Conservation (phyloP, 2,329 filamentous ascomycete species). For the Xylaria sp. region DNA sequence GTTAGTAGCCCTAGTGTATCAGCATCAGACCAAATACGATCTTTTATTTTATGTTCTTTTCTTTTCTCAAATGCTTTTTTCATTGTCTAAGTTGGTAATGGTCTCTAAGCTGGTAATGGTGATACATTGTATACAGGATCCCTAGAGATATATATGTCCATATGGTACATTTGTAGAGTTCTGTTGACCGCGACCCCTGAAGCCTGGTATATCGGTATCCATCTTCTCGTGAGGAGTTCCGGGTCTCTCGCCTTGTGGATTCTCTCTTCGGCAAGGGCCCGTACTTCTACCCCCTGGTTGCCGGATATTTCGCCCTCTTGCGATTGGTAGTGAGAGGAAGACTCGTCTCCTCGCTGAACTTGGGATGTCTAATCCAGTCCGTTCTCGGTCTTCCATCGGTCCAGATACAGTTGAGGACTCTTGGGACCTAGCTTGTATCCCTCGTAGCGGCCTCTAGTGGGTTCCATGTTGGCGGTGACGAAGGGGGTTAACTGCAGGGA, state of each 20-base stretch:
- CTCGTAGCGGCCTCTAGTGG: constrained; percentile 65
- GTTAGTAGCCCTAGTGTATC: constrained; percentile 6
- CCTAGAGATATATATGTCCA: constrained; percentile 7
- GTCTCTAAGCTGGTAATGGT: constrained; percentile 3
- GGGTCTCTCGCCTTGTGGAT: background rate
- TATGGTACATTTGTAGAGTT: constrained; percentile 28
- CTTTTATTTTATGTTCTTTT: background rate
- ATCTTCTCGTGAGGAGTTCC: background rate
- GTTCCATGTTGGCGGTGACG: constrained; percentile 70
- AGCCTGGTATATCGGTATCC: background rate
- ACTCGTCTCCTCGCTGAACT: background rate
- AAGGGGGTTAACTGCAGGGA: constrained; percentile 78
- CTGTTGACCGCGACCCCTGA: background rate
- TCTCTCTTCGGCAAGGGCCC: too few relatives aligned
- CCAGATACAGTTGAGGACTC: constrained; percentile 70
- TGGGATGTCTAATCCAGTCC: constrained; percentile 62
- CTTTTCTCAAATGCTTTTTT: background rate
- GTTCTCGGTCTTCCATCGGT: constrained; percentile 75
- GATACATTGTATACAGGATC: constrained; percentile 25
- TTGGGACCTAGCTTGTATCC: constrained; percentile 64
- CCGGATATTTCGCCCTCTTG: background rate
- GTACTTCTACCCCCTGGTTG: too few relatives aligned
- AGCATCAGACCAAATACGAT: constrained; percentile 10
- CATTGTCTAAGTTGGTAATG: background rate
- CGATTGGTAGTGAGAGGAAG: too few relatives aligned